A percentile compares a stretch with the other conserved stretches of the same genome.
phyloP scores from a whole-genome alignment of 176 grass and related monocot species.

The Oryza punctata region DNA sequence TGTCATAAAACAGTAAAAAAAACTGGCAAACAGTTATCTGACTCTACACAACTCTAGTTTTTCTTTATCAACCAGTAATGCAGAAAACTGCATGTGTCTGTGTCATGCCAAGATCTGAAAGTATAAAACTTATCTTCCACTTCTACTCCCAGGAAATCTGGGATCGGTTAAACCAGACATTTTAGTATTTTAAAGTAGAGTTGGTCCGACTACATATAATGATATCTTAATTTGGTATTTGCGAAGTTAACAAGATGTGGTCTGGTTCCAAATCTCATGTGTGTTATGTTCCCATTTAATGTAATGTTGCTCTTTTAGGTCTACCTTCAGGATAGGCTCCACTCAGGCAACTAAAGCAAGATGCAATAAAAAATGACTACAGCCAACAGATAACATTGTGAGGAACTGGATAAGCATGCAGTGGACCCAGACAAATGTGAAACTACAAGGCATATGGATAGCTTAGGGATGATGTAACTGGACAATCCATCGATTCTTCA shows the following conservation, averaged over 20 bases:
- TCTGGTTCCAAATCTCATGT: neutral
- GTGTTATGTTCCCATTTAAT: neutral
- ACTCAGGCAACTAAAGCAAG: constrained; percentile 5
- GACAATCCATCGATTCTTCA: neutral
- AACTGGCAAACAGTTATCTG: neutral
- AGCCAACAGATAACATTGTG: neutral
- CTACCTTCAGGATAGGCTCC: neutral
- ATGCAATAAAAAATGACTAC: constrained; percentile 14
- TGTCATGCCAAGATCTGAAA: constrained; percentile 10
- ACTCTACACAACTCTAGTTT: neutral
- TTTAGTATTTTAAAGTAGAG: neutral
- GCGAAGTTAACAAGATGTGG: neutral
- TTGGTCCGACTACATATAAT: neutral
- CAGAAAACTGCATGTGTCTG: neutral
- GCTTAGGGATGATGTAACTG: neutral
- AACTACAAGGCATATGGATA: neutral
- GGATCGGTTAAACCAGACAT: neutral
- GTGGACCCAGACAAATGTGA: neutral
- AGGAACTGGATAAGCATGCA: neutral
- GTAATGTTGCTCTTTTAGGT: neutral
- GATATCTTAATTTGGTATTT: constrained; percentile 8
- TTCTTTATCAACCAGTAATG: neutral
- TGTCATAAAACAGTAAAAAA: constrained; percentile 22
- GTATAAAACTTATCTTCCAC: constrained; percentile 1
- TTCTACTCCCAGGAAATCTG: neutral